phyloP scores from a whole-genome alignment of 2,329 filamentous ascomycete genomes.

The Fusarium sp. region DNA sequence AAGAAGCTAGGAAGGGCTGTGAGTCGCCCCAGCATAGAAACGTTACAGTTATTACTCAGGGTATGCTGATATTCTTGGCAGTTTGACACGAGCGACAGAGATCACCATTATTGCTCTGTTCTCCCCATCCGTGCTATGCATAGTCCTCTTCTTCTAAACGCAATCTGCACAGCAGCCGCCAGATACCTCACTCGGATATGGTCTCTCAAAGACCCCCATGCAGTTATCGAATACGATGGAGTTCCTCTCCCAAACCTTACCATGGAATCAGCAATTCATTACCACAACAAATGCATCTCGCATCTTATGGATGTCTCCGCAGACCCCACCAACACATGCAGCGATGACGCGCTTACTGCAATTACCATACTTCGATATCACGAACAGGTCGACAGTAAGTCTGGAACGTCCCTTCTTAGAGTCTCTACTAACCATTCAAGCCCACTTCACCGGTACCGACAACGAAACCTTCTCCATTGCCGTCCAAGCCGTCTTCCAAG shows the following conservation, averaged over 20 bases:
- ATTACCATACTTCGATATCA: constrained; percentile 31
- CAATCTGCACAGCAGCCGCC: constrained; percentile 27
- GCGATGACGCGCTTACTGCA: constrained; percentile 31
- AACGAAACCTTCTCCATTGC: constrained; percentile 28
- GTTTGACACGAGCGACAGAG: constrained; percentile 31
- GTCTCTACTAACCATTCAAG: no score
- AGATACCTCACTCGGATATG: constrained; percentile 23
- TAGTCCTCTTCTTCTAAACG: constrained; percentile 24
- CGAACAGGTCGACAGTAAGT: constrained; percentile 29
- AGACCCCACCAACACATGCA: constrained; percentile 20
- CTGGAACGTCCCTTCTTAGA: no score
- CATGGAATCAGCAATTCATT: constrained; percentile 23
- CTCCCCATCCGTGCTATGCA: constrained; percentile 27
- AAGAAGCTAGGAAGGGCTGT: constrained; percentile 18
- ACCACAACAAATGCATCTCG: constrained; percentile 34
- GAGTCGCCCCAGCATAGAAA: neutral
- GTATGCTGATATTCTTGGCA: neutral
- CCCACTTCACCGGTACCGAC: constrained; percentile 26
- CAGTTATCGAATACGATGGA: constrained; percentile 18
- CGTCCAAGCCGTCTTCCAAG: constrained; percentile 24
- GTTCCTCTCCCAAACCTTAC: constrained; percentile 16
- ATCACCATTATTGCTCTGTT: constrained; percentile 30
- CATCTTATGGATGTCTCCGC: constrained; percentile 29
- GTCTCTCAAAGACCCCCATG: constrained; percentile 8
- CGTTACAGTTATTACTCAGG: no score